Evolutionary conservation across 441 rosid species (phyloP).

Genomic region (Populus tomentosa): DNA sequence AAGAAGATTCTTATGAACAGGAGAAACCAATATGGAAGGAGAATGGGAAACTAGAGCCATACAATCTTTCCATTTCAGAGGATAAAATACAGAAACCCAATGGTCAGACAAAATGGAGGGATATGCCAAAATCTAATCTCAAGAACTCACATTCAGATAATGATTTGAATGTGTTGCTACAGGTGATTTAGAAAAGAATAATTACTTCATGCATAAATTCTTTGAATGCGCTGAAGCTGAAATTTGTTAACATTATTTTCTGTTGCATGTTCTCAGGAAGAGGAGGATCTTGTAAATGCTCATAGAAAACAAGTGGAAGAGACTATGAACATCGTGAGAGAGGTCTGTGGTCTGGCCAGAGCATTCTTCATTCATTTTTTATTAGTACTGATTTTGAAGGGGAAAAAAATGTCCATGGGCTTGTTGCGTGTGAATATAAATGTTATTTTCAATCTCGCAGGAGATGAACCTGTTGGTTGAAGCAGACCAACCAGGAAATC

Average conservation of each 20-base stretch:
- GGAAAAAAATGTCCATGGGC: not conserved
- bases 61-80: conserved; percentile 35
- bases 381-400: not conserved
- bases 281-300: too few species aligned
- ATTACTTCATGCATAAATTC: not conserved
- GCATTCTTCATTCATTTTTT: not conserved
- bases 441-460: conserved; percentile 24
- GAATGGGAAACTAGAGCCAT: conserved; percentile 59
- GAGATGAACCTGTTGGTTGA: conserved; percentile 59
- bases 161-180: conserved; percentile 54
- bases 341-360: conserved; percentile 31
- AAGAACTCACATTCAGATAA: conserved; percentile 42
- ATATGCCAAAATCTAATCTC: conserved; percentile 44
- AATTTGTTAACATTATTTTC: conserved; percentile 2
- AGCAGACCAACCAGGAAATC: conserved; percentile 70
- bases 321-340: conserved; percentile 59
- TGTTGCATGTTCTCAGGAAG: conserved; percentile 40
- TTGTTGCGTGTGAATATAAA: not conserved
- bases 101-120: conserved; percentile 50
- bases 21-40: conserved; percentile 73
- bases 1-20: conserved; percentile 59
- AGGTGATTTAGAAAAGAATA: conserved; percentile 27
- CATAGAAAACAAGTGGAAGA: conserved; percentile 65
- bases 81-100: conserved; percentile 53
- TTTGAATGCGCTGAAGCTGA: not conserved